phyloP scores from a whole-genome alignment of 371 early-diverging fungal genomes.

The Mortierella sp. region DNA sequence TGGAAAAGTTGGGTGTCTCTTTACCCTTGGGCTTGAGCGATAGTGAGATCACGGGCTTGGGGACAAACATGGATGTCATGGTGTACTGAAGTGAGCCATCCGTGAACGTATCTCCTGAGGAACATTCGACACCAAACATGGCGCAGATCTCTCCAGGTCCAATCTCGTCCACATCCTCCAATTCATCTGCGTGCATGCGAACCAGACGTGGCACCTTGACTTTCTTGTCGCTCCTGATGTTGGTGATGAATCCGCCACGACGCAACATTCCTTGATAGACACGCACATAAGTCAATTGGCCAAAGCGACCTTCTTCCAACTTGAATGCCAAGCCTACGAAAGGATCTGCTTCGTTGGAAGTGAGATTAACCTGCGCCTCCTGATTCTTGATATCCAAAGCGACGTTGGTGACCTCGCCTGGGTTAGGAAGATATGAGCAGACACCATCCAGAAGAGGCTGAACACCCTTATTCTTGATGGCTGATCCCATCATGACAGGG shows the following conservation, averaged over 20 bases:
- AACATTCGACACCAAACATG: conserved; percentile 97
- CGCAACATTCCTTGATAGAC: conserved; percentile 95
- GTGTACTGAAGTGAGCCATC: conserved; percentile 86
- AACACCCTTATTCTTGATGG: conserved; percentile 88
- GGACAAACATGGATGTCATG: conserved; percentile 98
- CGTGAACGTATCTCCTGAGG: conserved; percentile 97
- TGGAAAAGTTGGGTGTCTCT: conserved; percentile 93
- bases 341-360: conserved; percentile 71
- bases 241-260: conserved; percentile 88
- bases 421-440: conserved; percentile 79
- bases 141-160: conserved; percentile 98
- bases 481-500: conserved; percentile 91
- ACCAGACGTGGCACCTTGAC: conserved; percentile 96
- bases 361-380: conserved; percentile 72
- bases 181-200: conserved; percentile 98
- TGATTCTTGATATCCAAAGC: conserved; percentile 78
- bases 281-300: conserved; percentile 96
- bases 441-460: conserved; percentile 85
- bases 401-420: conserved; percentile 78
- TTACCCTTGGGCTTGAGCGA: conserved; percentile 91
- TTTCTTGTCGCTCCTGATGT: conserved; percentile 92
- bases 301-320: conserved; percentile 95
- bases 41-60: conserved; percentile 96
- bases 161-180: conserved; percentile 96
- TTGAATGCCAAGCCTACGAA: conserved; percentile 95